A percentile compares a stretch with the other conserved stretches of the same genome.
Evolutionary conservation across 2,329 filamentous ascomycete species (phyloP).

Genomic region (Penicillium frequentans): DNA sequence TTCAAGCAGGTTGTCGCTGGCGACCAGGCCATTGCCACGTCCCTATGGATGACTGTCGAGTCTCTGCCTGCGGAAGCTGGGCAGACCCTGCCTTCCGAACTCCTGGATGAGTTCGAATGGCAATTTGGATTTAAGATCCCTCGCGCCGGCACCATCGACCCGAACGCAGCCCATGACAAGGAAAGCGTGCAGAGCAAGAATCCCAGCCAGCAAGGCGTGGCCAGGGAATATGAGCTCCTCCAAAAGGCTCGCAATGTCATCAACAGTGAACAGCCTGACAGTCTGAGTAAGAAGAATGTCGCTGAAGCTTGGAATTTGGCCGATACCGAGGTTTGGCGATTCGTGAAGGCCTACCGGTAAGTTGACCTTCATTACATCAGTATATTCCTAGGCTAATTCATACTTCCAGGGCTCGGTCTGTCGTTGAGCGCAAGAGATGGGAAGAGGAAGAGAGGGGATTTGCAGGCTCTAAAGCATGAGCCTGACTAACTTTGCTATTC

Average conservation of each 20-base stretch:
- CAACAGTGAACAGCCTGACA: constrained; percentile 38
- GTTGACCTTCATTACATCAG: constrained; percentile 10
- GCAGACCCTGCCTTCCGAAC: constrained; percentile 55
- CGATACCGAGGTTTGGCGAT: constrained; percentile 65
- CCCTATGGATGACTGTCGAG: constrained; percentile 81
- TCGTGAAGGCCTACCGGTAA: constrained; percentile 58
- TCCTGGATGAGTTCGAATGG: constrained; percentile 74
- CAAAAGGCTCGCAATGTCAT: constrained; percentile 52
- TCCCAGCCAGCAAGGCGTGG: constrained; percentile 38
- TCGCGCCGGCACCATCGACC: constrained; percentile 43
- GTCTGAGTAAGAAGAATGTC: constrained; percentile 44
- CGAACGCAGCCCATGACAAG: constrained; percentile 36
- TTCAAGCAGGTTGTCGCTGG: constrained; percentile 82
- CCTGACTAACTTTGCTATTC: background rate
- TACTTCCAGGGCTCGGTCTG: constrained; percentile 49
- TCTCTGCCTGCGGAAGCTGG: constrained; percentile 46
- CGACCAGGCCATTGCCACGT: constrained; percentile 61
- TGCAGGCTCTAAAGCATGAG: constrained; percentile 45
- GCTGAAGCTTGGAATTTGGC: constrained; percentile 59
- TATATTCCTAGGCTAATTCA: background rate
- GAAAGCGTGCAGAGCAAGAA: constrained; percentile 38
- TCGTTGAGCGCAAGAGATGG: constrained; percentile 60
- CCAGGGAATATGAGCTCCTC: constrained; percentile 48
- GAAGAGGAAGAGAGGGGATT: constrained; percentile 60
- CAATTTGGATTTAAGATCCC: constrained; percentile 84